These are phyloP conservation scores for Aphanomyces astaci DNA, from an alignment of 352 stramenopile species.

Conservation along the genomic window DNA sequence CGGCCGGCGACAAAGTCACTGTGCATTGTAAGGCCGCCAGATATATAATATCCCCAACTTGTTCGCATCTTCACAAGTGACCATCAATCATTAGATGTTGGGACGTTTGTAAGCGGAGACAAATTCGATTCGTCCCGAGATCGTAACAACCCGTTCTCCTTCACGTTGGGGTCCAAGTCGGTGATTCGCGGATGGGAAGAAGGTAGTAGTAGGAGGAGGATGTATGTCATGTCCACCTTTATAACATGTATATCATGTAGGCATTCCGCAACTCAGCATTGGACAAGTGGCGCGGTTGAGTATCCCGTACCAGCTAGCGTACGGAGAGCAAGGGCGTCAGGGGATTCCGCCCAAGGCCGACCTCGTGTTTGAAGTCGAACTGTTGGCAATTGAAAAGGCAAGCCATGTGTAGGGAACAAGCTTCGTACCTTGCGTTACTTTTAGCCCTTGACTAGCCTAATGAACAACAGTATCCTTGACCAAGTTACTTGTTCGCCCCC, in stretches of 20 bases:
- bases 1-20: neutral
- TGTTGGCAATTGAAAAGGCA: conserved; percentile 63
- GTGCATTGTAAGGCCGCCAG: conserved; percentile 22
- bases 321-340: conserved; percentile 4
- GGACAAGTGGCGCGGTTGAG: conserved; percentile 1
- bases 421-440: neutral
- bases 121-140: conserved; percentile 20
- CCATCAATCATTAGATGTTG: no score
- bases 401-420: neutral
- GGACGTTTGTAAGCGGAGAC: conserved; percentile 21
- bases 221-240: no score
- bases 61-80: no score
- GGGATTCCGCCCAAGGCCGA: conserved; percentile 87
- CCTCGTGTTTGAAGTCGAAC: conserved; percentile 90
- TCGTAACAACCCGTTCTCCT: conserved; percentile 10
- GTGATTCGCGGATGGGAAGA: conserved; percentile 20
- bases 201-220: neutral
- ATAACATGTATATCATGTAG: no score
- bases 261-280: conserved; percentile 17
- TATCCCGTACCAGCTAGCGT: conserved; percentile 17
- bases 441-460: no score
- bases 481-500: no score
- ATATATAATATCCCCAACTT: no score
- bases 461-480: no score
- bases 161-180: neutral